These are phyloP conservation scores for Diplocarpon rosae DNA, from an alignment of 2,329 filamentous ascomycete genomes.

Conservation along the genomic window DNA sequence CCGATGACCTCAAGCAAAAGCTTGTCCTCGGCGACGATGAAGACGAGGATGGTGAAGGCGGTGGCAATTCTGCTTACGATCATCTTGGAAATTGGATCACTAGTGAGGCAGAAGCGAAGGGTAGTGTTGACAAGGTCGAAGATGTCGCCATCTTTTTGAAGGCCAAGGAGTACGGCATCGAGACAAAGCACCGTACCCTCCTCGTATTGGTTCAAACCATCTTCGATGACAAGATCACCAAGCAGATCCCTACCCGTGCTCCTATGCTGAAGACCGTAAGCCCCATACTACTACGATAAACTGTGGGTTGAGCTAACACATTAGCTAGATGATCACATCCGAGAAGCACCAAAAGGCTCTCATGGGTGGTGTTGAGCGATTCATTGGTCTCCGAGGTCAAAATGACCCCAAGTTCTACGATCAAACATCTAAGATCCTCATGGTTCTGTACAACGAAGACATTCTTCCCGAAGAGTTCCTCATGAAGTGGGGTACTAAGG, in stretches of 20 bases:
- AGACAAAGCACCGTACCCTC: slow-evolving; percentile 86
- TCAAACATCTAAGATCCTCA: slow-evolving; percentile 74
- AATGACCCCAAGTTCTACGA: slow-evolving; percentile 69
- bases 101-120: slow-evolving; percentile 58
- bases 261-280: slow-evolving; percentile 78
- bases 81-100: slow-evolving; percentile 89
- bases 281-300: slow-evolving; percentile 4
- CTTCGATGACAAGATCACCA: slow-evolving; percentile 80
- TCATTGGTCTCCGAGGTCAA: slow-evolving; percentile 60
- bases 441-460: slow-evolving; percentile 85
- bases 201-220: slow-evolving; percentile 87
- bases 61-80: slow-evolving; percentile 71
- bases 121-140: slow-evolving; percentile 66
- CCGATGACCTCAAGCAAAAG: slow-evolving; percentile 88
- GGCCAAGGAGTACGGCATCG: slow-evolving; percentile 91
- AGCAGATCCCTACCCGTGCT: slow-evolving; percentile 77
- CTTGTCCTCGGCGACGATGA: slow-evolving; percentile 72
- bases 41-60: slow-evolving; percentile 69
- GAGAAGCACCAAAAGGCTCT: slow-evolving; percentile 94
- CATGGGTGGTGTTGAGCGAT: slow-evolving; percentile 88
- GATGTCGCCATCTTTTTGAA: slow-evolving; percentile 92
- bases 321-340: slow-evolving; percentile 60
- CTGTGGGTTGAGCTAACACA: no score
- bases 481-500: slow-evolving; percentile 84
- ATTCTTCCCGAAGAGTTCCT: slow-evolving; percentile 80